Conservation (phyloP, 192 early-diverging fungal species). For the Linnemannia elongata region DNA sequence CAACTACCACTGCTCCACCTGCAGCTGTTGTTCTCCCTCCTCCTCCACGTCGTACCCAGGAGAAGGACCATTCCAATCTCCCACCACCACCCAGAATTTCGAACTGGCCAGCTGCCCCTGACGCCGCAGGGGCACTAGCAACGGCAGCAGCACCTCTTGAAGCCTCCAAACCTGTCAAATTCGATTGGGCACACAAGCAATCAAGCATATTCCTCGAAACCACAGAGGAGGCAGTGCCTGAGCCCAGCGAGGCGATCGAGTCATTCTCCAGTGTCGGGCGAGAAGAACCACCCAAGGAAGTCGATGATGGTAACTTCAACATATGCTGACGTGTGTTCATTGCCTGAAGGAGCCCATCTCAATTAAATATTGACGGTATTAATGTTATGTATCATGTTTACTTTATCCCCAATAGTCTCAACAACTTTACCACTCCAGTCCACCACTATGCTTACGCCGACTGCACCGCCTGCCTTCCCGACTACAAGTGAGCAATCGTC, state of each 20-base stretch:
- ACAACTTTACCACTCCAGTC: no score
- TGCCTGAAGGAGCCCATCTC: background rate
- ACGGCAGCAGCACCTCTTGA: background rate
- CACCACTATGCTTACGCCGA: no score
- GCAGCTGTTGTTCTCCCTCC: background rate
- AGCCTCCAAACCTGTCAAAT: background rate
- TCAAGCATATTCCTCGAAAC: background rate
- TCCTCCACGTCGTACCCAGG: background rate
- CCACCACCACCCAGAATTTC: slow-evolving; percentile 1
- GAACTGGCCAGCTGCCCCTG: background rate
- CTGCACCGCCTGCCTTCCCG: no score
- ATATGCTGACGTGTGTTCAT: no score
- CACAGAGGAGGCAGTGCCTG: background rate
- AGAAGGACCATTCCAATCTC: background rate
- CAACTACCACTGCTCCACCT: background rate
- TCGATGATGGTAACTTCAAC: background rate
- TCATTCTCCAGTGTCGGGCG: background rate
- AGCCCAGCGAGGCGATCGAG: background rate
- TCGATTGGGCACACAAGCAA: slow-evolving; percentile 23
- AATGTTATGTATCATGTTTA: background rate
- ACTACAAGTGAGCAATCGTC: no score
- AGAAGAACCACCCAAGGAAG: background rate
- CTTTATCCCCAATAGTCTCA: no score
- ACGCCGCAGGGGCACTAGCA: background rate
- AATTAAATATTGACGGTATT: background rate